These are phyloP conservation scores for Leishmania braziliensis DNA, from an alignment of 208 protist genomes.

Conservation along the genomic window DNA sequence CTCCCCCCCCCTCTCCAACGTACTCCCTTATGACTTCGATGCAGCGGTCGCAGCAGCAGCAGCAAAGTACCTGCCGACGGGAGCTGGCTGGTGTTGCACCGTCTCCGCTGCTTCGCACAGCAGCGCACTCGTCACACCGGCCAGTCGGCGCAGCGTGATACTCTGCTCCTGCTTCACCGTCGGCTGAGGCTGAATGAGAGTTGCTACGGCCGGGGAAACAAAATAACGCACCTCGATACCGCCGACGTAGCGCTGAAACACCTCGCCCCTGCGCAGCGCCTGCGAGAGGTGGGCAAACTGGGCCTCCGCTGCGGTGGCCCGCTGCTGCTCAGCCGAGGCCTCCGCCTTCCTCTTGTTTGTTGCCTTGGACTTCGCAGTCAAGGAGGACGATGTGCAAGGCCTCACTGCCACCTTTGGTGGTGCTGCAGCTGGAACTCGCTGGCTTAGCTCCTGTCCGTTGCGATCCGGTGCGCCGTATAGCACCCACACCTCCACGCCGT, in stretches of 20 bases:
- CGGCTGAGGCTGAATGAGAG: slow-evolving; percentile 64
- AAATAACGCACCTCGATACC: slow-evolving; percentile 69
- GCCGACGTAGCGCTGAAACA: slow-evolving; percentile 75
- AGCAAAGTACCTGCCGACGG: slow-evolving; percentile 67
- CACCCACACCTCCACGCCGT: slow-evolving; percentile 75
- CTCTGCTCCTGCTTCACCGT: slow-evolving; percentile 57
- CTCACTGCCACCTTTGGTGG: background rate
- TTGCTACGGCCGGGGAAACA: slow-evolving; percentile 27
- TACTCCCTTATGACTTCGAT: background rate
- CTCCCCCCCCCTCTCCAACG: background rate
- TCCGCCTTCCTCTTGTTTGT: slow-evolving; percentile 30
- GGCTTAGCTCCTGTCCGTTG: slow-evolving; percentile 64
- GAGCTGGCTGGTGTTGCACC: slow-evolving; percentile 20
- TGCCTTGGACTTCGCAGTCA: slow-evolving; percentile 7
- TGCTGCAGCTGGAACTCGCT: slow-evolving; percentile 24
- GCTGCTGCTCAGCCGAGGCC: slow-evolving; percentile 10
- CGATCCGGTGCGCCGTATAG: slow-evolving; percentile 79
- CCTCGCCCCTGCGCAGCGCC: slow-evolving; percentile 30
- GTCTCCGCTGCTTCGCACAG: slow-evolving; percentile 32
- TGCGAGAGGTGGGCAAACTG: slow-evolving; percentile 15
- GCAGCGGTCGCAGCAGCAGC: slow-evolving; percentile 6
- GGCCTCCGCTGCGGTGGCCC: slow-evolving; percentile 14
- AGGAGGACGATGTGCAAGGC: background rate
- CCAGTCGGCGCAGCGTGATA: slow-evolving; percentile 60
- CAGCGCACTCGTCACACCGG: slow-evolving; percentile 63